These are phyloP conservation scores for Hortaea werneckii DNA, from an alignment of 2,329 filamentous ascomycete species.

Conservation along the genomic window DNA sequence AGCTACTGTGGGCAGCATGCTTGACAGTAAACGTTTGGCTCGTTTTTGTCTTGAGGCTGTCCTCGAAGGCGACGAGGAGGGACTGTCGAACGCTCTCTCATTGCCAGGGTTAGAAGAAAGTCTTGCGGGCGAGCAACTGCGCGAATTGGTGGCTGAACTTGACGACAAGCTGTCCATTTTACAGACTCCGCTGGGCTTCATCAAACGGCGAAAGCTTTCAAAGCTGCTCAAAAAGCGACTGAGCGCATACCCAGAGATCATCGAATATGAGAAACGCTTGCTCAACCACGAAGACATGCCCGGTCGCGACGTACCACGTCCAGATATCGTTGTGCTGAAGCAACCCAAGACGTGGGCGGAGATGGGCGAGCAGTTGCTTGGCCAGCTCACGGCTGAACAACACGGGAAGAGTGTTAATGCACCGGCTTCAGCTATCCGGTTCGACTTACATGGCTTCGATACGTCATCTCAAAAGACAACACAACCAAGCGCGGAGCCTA, in stretches of 20 bases:
- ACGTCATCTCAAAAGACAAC: not conserved
- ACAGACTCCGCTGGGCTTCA: slow-evolving; percentile 40
- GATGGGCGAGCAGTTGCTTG: slow-evolving; percentile 21
- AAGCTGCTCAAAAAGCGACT: slow-evolving; percentile 43
- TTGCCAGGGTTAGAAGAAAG: slow-evolving; percentile 50
- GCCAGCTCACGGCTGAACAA: slow-evolving; percentile 19
- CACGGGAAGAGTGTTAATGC: slow-evolving; percentile 10
- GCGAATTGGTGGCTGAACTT: slow-evolving; percentile 39
- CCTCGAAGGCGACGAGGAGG: slow-evolving; percentile 50
- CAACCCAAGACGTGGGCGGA: slow-evolving; percentile 23
- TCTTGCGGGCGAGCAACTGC: slow-evolving; percentile 43
- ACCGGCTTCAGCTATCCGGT: slow-evolving; percentile 17
- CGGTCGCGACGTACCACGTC: slow-evolving; percentile 1
- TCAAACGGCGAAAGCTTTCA: slow-evolving; percentile 41
- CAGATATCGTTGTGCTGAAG: slow-evolving; percentile 13
- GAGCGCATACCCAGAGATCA: slow-evolving; percentile 43
- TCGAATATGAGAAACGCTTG: slow-evolving; percentile 6
- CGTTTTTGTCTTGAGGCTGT: slow-evolving; percentile 56
- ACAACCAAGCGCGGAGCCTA: not conserved
- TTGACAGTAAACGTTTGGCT: slow-evolving; percentile 48
- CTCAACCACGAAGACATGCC: slow-evolving; percentile 1
- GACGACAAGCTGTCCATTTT: slow-evolving; percentile 46
- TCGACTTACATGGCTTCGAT: slow-evolving; percentile 11
- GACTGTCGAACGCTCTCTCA: slow-evolving; percentile 42
- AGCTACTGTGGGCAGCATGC: slow-evolving; percentile 46